These are phyloP conservation scores for Xylaria telfairii DNA, from an alignment of 495 filamentous ascomycete species.

Conservation along the genomic window DNA sequence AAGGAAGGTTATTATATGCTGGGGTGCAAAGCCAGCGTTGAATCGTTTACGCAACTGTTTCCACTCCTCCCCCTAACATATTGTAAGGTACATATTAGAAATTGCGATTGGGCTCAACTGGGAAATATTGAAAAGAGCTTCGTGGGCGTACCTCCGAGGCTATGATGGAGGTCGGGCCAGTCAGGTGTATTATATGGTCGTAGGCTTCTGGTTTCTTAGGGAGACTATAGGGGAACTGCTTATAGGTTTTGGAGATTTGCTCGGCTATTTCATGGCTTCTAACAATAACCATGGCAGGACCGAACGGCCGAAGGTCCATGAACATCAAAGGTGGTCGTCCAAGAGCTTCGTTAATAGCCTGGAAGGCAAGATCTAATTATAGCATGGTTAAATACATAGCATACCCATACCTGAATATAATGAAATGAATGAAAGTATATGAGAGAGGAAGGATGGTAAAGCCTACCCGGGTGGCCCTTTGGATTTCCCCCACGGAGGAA, in stretches of 20 bases:
- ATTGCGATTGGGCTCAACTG: no score
- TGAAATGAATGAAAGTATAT: neutral
- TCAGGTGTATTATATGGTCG: constrained; percentile 34
- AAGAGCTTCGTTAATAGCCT: constrained; percentile 31
- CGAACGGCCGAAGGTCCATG: constrained; percentile 46
- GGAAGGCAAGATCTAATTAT: constrained; percentile 31
- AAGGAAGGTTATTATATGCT: constrained; percentile 38
- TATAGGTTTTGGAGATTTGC: constrained; percentile 47
- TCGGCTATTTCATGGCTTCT: constrained; percentile 52
- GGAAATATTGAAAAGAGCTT: neutral
- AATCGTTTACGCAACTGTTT: constrained; percentile 39
- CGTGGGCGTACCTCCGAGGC: constrained; percentile 34
- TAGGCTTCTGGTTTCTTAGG: constrained; percentile 51
- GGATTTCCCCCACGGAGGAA: constrained; percentile 22
- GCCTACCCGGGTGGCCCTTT: constrained; percentile 33
- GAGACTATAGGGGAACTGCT: constrained; percentile 47
- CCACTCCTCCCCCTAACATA: constrained; percentile 36
- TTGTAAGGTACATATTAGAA: no score
- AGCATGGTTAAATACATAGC: constrained; percentile 27
- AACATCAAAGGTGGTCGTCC: constrained; percentile 39
- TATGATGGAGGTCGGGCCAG: constrained; percentile 48
- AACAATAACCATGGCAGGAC: constrained; percentile 44
- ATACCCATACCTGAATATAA: no score
- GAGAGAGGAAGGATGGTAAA: neutral
- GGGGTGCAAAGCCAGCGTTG: constrained; percentile 39